Base-by-base conservation (phyloP, 306 rosid genomes). In the Lathyrus tuberosus region DNA sequence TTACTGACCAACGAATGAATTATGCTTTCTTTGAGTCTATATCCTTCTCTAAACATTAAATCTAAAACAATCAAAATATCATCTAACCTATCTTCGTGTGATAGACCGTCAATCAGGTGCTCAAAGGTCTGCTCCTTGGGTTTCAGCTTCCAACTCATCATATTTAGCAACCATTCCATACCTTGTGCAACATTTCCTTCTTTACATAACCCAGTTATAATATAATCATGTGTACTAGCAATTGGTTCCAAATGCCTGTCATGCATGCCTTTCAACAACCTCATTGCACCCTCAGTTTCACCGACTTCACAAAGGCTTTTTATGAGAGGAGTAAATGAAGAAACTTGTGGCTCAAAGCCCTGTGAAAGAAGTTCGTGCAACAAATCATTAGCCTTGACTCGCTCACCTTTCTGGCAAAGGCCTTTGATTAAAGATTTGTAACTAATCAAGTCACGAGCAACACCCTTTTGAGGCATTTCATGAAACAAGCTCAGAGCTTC, bases 11-110 rank as follows among this genome's bases (percentile, higher is more conserved):
- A 51, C 70, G 84, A 71, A 63, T 66, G 20, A 65, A 61, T 78
- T 38, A 59, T 22, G 37, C 61, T 64, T 63, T 73, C 15, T 65
- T 79, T 26, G 8, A 86, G 87, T 35, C 22, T 42, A 87, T 91
- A 87, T 59, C 91, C 89, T 49, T 67, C 63, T 69, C 79, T 84
- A 64, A 84, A 67, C 97, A 87, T 80, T 43, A 75, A 62, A 64
- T 78, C 91, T 80, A 87, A 71, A 75, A 84, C 78, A 69, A 79
- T 69, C 72, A 89, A 82, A 83, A 86, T 71, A 70, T 89, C 89
- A 81, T 89, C 88, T 66, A 84, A 74, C 74, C 71, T 85, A 72
- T 79, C 81, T 67, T 51, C 74, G 60, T 69, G 59, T 49, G 66
- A 58, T 24, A 89, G 84, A 78, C 87, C 10, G 46, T 51, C 28